Conservation (phyloP, 1,139 yeast genomes). For the Candida dubliniensis region DNA sequence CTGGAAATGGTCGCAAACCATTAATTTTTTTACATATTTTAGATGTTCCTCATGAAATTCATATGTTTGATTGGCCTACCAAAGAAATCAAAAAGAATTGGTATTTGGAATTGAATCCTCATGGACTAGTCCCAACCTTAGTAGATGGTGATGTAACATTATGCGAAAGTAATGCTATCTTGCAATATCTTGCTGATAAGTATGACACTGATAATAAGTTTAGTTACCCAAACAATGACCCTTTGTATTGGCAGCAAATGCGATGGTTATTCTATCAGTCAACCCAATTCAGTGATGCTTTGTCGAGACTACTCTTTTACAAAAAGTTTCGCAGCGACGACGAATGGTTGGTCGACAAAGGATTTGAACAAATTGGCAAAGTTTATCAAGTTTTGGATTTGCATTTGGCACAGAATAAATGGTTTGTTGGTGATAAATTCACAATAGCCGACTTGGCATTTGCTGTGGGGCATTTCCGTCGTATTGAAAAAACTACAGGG, state of each 20-base stretch:
- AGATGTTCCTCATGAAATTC: slow-evolving; percentile 12
- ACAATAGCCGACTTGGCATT: slow-evolving; percentile 12
- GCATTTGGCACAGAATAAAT: slow-evolving; percentile 4
- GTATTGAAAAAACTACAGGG: slow-evolving; percentile 7
- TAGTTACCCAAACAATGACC: slow-evolving; percentile 2
- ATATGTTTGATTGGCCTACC: slow-evolving; percentile 13
- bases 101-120: slow-evolving; percentile 14
- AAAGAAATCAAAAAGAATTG: slow-evolving; percentile 14
- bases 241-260: slow-evolving; percentile 10
- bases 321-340: neutral
- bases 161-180: slow-evolving; percentile 13
- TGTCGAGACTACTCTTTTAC: slow-evolving; percentile 1
- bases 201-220: slow-evolving; percentile 11
- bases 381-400: slow-evolving; percentile 8
- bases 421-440: slow-evolving; percentile 13
- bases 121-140: slow-evolving; percentile 13
- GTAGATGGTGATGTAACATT: slow-evolving; percentile 9
- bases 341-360: neutral
- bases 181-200: slow-evolving; percentile 10
- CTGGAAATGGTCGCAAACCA: slow-evolving; percentile 22
- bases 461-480: slow-evolving; percentile 9
- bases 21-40: slow-evolving; percentile 16
- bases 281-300: slow-evolving; percentile 6
- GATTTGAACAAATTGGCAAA: neutral
- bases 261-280: slow-evolving; percentile 12